Percentiles rank a stretch among this genome's conserved stretches.
These are phyloP conservation scores for Madurella fahalii DNA, from an alignment of 2,329 filamentous ascomycete genomes.

Conservation along the genomic window DNA sequence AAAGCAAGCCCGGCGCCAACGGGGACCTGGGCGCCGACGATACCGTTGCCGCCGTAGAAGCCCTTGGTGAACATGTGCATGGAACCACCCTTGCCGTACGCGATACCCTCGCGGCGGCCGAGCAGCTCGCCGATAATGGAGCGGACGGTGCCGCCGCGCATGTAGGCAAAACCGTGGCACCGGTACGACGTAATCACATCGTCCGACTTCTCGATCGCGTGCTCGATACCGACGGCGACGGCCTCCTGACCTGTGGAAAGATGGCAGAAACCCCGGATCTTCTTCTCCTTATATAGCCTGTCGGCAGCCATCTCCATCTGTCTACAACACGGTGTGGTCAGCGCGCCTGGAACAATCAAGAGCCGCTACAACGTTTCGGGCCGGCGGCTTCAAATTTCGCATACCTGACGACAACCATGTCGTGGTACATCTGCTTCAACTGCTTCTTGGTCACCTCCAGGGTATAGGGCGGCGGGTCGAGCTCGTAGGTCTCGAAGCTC, in stretches of 20 bases:
- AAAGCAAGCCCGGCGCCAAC: slow-evolving; percentile 96
- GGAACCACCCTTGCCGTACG: slow-evolving; percentile 97
- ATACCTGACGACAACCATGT: slow-evolving; percentile 94
- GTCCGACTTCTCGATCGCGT: slow-evolving; percentile 86
- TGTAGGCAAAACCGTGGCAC: slow-evolving; percentile 96
- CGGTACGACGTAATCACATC: slow-evolving; percentile 97
- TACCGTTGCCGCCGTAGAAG: slow-evolving; percentile 98
- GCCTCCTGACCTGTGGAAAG: slow-evolving; percentile 97
- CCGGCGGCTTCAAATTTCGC: slow-evolving; percentile 26
- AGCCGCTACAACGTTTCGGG: neutral
- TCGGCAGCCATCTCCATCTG: slow-evolving; percentile 99
- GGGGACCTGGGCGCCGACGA: slow-evolving; percentile 96
- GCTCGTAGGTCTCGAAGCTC: slow-evolving; percentile 99
- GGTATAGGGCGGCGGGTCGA: slow-evolving; percentile 92
- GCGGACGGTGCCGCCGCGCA: slow-evolving; percentile 87
- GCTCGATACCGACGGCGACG: slow-evolving; percentile 93
- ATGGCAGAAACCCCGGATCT: slow-evolving; percentile 99
- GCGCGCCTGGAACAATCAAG: neutral
- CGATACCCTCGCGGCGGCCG: slow-evolving; percentile 91
- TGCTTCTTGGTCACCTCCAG: slow-evolving; percentile 94
- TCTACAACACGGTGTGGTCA: slow-evolving; percentile 43
- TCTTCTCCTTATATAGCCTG: slow-evolving; percentile 99
- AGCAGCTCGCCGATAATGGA: slow-evolving; percentile 95
- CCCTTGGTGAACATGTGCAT: slow-evolving; percentile 99
- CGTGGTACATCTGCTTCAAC: slow-evolving; percentile 97